Base-by-base conservation (phyloP, 2,329 filamentous ascomycete genomes). In the Tolypocladium pustulatum region DNA sequence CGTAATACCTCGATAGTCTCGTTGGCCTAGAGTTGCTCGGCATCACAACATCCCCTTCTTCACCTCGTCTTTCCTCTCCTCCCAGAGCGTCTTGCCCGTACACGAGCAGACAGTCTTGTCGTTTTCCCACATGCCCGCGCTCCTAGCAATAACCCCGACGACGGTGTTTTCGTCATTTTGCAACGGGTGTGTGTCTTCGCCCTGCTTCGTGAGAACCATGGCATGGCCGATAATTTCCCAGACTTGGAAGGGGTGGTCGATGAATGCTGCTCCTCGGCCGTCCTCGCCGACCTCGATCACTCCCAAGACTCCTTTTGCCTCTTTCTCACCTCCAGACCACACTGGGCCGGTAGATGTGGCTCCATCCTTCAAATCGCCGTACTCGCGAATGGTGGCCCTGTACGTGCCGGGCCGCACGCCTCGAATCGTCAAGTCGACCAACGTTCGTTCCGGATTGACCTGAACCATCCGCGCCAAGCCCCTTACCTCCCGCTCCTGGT, bases 41-140 rank as follows among this genome's bases (percentile, higher is more conserved):
- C 64, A 61, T 85, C 73, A 97, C 65, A 94, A 76, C 90, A 99
- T 97, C 3, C 94, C 94, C 76, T 90, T 92, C 64, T 82, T 81
- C 49, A 92, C 85, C 76, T 96, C 90, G 68, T 97, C 92, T 74
- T 87, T 87, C 66, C 94, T 85, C 79, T 99, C 94, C 74, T 99
- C 89, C 94, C 94, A 99, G 13, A 99, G 84, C 59, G 92, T 97
- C 84, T 97, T 97, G 4, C 94, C 94, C 41, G 91, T 96, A 74
- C 94, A 99, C 54, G 91, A 96, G 73, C 94, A 99, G 7, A 99
- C 93, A 53, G 90, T 96, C 81, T 97, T 99, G 71, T 97, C 91
- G 67, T 99, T 96, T 72, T 97, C 93, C 94, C 94, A 99, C 61
- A 96, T 88, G n/a, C 94, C 94, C 20, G 94, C 93, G 73, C 92